phyloP scores from a whole-genome alignment of 176 grass and related monocot species.

The Zizania latifolia region DNA sequence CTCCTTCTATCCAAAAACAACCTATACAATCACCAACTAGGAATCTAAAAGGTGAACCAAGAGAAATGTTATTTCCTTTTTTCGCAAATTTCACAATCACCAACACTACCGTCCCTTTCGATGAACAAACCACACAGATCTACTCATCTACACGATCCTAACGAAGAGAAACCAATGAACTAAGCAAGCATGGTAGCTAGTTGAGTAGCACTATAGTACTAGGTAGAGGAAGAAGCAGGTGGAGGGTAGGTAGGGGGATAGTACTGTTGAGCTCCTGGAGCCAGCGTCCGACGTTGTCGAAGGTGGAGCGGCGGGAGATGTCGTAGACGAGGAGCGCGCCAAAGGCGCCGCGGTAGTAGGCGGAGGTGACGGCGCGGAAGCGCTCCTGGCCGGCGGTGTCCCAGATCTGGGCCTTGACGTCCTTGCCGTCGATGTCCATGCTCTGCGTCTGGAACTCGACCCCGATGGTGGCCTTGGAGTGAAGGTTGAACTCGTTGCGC shows the following conservation, averaged over 20 bases:
- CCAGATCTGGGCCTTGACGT: constrained; percentile 97
- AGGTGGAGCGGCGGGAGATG: constrained; percentile 51
- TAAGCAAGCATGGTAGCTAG: not conserved
- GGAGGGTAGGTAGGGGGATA: no score
- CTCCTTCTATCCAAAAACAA: constrained; percentile 4
- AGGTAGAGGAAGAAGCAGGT: no score
- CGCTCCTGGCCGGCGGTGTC: constrained; percentile 91
- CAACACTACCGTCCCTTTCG: not conserved
- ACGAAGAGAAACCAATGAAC: no score
- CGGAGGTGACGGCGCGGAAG: constrained; percentile 66
- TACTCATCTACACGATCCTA: no score
- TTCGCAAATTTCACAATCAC: not conserved
- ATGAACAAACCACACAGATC: not conserved
- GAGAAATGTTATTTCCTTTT: not conserved
- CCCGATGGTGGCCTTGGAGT: constrained; percentile 74
- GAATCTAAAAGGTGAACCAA: no score
- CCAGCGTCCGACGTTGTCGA: constrained; percentile 51
- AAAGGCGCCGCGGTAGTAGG: constrained; percentile 55
- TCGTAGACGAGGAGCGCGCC: constrained; percentile 71
- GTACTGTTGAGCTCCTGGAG: constrained; percentile 69
- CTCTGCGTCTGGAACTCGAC: constrained; percentile 72
- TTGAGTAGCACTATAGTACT: no score
- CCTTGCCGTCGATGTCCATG: constrained; percentile 71
- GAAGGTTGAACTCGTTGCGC: constrained; percentile 61
- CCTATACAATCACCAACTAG: constrained; percentile 10